Evolutionary conservation across 768 basidiomycete species (phyloP).

Genomic region (Inosperma sp.): DNA sequence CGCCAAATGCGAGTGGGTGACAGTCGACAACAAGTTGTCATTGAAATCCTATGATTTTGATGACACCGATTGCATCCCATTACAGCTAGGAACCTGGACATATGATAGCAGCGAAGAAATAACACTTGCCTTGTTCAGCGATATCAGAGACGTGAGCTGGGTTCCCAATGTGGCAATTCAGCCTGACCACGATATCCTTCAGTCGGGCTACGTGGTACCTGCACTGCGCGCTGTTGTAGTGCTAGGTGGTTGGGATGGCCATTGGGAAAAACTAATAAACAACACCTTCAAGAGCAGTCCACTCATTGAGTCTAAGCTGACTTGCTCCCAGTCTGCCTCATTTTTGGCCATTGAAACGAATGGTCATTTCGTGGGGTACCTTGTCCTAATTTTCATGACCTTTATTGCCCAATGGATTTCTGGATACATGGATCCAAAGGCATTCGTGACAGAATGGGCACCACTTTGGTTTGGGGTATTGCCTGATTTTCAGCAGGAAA

Average conservation of each 20-base stretch:
- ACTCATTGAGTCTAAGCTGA: neutral
- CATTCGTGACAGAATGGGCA: neutral
- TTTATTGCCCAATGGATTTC: neutral
- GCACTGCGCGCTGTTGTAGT: neutral
- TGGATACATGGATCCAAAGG: neutral
- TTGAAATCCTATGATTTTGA: neutral
- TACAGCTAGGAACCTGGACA: neutral
- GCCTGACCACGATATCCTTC: neutral
- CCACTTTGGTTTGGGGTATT: neutral
- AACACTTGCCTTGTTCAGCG: neutral
- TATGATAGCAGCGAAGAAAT: neutral
- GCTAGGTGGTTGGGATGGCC: neutral
- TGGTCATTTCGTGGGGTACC: neutral
- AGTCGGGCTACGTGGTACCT: neutral
- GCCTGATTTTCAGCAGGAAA: neutral
- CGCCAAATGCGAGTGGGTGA: neutral
- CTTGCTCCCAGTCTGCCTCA: neutral
- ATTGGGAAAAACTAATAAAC: neutral
- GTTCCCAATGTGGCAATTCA: neutral
- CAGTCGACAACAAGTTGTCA: neutral
- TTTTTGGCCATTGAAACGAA: neutral
- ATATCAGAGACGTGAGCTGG: neutral
- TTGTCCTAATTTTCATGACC: neutral
- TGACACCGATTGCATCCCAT: neutral
- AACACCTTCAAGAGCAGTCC: neutral